Base-by-base conservation (phyloP, 192 early-diverging fungal genomes). In the Coemansia sp. region DNA sequence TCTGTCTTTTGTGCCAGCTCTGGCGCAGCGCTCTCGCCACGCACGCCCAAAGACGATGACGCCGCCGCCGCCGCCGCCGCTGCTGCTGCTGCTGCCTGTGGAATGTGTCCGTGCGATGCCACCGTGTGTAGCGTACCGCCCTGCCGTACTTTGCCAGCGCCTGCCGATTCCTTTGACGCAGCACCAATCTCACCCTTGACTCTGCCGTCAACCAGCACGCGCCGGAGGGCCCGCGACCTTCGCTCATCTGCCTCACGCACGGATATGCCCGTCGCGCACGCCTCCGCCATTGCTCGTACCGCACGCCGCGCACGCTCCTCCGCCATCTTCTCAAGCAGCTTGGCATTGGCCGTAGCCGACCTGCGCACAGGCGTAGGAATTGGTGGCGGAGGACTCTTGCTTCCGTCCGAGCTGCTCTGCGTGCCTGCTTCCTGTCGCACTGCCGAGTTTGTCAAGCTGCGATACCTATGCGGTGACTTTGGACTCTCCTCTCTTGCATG, bases 251-350 rank as follows among this genome's bases (percentile, higher is more conserved):
- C 58, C 43, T 67, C 60, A 13, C 64, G 71, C 19, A 67, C 51
- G 5, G 55, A 62, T 4, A 74, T 46, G 5, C 71, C 71, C 14
- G 71, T 74, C 14, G 71, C 67, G 43, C 51, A 58, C 1, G 71
- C 64, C 29, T 60, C 71, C 28, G 71, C 71, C 71, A 74, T 74
- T 0, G 71, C 71, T 43, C 46, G 46, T 22, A 64, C 64, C 1
- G 71, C 71, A 0, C 64, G 50, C 5, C 71, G 71, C n/a, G 71
- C 71, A 8, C 71, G 58, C 50, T 62, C 62, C 35, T 74, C 71
- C 8, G 63, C 58, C 18, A 67, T 51, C 15, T 45, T 49, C 1
- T 17, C 17, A 19, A 20, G 10, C 10, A 53, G 22, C 36, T 5
- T 56, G 28, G 39, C 50, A 9, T 37, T 53, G 13, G 58, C 39